Conservation (phyloP, 177 flowering plant genomes). For the Vitis hybrid region DNA sequence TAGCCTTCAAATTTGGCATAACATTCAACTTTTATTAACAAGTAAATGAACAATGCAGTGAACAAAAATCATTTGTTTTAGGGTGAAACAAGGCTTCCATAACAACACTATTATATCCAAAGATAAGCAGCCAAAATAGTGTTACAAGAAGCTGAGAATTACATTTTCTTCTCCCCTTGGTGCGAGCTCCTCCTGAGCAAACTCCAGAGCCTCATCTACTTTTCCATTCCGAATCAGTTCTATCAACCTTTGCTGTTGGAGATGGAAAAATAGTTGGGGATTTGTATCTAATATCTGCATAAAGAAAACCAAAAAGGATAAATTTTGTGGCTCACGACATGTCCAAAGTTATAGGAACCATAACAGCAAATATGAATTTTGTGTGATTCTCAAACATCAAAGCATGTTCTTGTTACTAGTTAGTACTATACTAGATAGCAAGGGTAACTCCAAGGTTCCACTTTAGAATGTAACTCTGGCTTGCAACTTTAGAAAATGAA, state of each 20-base stretch:
- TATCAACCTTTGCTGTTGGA: conserved; percentile 94
- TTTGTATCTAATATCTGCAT: conserved; percentile 95
- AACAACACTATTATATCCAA: not conserved
- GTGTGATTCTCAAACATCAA: no score
- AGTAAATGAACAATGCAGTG: not conserved
- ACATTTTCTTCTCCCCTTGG: conserved; percentile 99
- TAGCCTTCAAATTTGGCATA: not conserved
- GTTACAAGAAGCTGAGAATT: conserved; percentile 14
- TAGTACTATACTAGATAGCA: no score
- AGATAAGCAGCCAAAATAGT: not conserved
- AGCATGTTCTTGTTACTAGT: no score
- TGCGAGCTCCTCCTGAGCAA: conserved; percentile 99
- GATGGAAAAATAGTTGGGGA: conserved; percentile 94
- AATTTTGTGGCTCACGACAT: no score
- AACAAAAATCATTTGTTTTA: not conserved
- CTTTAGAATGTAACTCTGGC: no score
- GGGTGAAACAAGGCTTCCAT: not conserved
- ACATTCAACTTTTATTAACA: not conserved
- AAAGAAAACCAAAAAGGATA: not conserved
- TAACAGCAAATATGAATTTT: no score
- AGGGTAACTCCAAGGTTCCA: no score
- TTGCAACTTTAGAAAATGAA: no score
- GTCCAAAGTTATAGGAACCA: no score
- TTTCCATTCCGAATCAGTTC: conserved; percentile 90
- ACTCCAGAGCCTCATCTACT: conserved; percentile 88